Percentiles rank a stretch among this genome's conserved stretches.
phyloP scores from a whole-genome alignment of 1,284 basidiomycete species.

The Cystobasidiaceae sp. region DNA sequence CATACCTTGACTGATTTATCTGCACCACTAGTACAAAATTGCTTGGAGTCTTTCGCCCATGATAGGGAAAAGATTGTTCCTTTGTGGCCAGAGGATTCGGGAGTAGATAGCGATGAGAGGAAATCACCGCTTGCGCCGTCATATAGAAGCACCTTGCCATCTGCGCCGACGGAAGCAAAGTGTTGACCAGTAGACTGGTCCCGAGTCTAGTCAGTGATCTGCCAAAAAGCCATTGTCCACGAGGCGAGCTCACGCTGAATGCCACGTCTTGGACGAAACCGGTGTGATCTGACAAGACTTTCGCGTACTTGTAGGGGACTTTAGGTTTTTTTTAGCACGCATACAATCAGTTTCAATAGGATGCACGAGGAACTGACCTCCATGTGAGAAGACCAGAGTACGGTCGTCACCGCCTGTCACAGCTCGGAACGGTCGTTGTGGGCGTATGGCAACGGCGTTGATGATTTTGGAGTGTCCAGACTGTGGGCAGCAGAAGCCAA shows the following conservation, averaged over 20 bases:
- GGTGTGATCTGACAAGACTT: constrained; percentile 80
- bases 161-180: constrained; percentile 87
- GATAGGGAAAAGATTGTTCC: constrained; percentile 49
- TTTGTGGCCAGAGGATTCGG: constrained; percentile 41
- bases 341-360: neutral
- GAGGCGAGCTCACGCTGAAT: constrained; percentile 29
- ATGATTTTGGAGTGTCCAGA: constrained; percentile 86
- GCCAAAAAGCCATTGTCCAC: neutral
- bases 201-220: neutral
- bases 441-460: constrained; percentile 85
- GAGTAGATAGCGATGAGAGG: constrained; percentile 1
- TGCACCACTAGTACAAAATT: constrained; percentile 17
- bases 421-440: constrained; percentile 85
- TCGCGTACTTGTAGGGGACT: constrained; percentile 74
- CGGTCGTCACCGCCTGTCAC: constrained; percentile 68
- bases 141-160: constrained; percentile 82
- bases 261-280: constrained; percentile 88
- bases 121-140: constrained; percentile 76
- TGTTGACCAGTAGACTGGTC: constrained; percentile 65
- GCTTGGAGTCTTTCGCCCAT: constrained; percentile 58
- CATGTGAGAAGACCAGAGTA: constrained; percentile 68
- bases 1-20: constrained; percentile 22
- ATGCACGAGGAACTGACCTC: constrained; percentile 41
- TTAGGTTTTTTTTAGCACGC: too few species aligned
- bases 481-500: neutral